Evolutionary conservation across 2,329 filamentous ascomycete species (phyloP).

Genomic region (Ophiostoma sp.): DNA sequence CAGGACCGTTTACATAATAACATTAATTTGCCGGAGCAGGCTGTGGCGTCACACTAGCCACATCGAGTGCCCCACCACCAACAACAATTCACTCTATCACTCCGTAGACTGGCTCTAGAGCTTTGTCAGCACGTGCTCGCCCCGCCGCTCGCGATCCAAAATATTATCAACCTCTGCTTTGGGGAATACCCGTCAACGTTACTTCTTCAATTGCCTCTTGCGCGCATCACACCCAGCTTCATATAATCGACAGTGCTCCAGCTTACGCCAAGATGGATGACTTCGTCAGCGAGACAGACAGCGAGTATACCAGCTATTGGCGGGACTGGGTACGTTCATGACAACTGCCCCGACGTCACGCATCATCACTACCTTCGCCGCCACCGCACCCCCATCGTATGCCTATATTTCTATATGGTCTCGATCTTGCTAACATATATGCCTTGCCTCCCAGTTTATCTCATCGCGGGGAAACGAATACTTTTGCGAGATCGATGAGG

Average conservation of each 20-base stretch:
- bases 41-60: constrained; percentile 4
- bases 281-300: constrained; percentile 95
- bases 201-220: not conserved
- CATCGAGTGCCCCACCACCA: not conserved
- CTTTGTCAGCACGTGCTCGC: constrained; percentile 2
- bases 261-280: constrained; percentile 70
- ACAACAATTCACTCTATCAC: not conserved
- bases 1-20: not conserved
- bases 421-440: constrained; percentile 13
- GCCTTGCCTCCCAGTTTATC: constrained; percentile 65
- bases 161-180: constrained; percentile 13
- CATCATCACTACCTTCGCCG: not conserved
- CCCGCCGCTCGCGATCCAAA: constrained; percentile 8
- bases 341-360: not conserved
- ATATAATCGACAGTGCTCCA: not conserved
- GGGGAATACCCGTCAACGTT: not conserved
- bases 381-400: not conserved
- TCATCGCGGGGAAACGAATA: constrained; percentile 97
- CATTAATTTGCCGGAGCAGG: not conserved
- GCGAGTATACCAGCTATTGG: constrained; percentile 99
- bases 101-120: not conserved
- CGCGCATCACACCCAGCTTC: not conserved
- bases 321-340: constrained; percentile 82
- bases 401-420: too few relatives aligned
- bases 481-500: constrained; percentile 99